Evolutionary conservation across 2,329 filamentous ascomycete species (phyloP), one percentile per base, ranked within the genome.

Genomic region (Bipolaris cookei): DNA sequence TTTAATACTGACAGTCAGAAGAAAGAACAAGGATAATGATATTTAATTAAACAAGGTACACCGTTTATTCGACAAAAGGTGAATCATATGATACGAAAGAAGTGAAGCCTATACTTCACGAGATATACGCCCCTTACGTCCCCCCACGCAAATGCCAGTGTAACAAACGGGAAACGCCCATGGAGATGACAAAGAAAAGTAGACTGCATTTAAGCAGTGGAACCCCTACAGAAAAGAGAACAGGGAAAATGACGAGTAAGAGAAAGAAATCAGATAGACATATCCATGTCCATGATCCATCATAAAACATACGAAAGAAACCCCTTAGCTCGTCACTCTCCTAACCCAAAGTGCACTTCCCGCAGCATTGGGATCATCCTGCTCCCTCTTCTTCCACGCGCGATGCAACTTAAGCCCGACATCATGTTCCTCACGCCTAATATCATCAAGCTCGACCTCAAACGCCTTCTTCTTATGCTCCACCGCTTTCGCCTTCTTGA

Each of bases 341-440:
- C 76, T 62, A 25, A 79, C 67, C 77, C 77, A 79, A 30, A 79
- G 58, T 37, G 74, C 72, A 54, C 70, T 76, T 23, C 67, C 67
- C 34, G 58, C 66, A 34, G 55, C 61, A 18, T 69, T 67, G 2
- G 71, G 72, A 59, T 77, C 76, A 11, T 75, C 75, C 46, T 63
- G 62, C 59, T 78, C 77, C 59, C 70, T 69, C 66, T 74, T 77
- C 64, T 71, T 73, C 66, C 70, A 72, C 56, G 76, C 76, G 16
- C 77, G 65, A 66, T 78, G 76, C 59, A 79, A 55, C 63, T 69
- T 76, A 54, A 79, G 54, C 3, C 77, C 77, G 6, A 78, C 64
- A 41, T 78, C 77, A 58, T 79, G 74, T 56, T 78, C 76, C 57
- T 75, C 70, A 0, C 64, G 54, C 59, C 65, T 69, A 37, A 79